Evolutionary conservation across 1,284 basidiomycete species (phyloP).

Genomic region (Exobasidium rhododendri): DNA sequence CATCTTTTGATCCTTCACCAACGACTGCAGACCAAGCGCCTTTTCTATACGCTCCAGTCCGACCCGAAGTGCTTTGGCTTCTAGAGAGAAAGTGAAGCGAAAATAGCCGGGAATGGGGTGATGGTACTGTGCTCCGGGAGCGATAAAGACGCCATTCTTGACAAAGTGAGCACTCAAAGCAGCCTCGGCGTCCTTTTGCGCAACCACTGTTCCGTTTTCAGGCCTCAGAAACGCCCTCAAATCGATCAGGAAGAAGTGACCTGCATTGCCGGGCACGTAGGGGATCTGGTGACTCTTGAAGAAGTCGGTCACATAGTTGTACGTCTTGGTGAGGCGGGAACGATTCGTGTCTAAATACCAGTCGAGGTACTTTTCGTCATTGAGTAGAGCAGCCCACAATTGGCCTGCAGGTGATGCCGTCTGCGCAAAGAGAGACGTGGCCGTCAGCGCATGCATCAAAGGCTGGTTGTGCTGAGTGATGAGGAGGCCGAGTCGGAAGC

Average conservation of each 20-base stretch:
- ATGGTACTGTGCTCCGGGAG: constrained; percentile 39
- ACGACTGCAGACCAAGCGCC: constrained; percentile 21
- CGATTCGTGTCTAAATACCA: constrained; percentile 41
- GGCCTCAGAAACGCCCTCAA: constrained; percentile 11
- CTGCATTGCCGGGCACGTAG: constrained; percentile 27
- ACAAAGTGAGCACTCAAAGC: constrained; percentile 22
- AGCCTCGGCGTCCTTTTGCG: background rate
- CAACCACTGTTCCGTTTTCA: background rate
- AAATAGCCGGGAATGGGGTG: constrained; percentile 32
- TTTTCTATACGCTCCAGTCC: constrained; percentile 27
- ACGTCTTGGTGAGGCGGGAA: constrained; percentile 22
- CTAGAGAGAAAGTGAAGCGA: constrained; percentile 34
- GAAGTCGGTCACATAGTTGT: constrained; percentile 23
- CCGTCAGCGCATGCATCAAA: background rate
- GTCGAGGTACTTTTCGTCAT: constrained; percentile 24
- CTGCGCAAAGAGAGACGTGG: constrained; percentile 23
- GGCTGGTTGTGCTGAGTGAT: constrained; percentile 34
- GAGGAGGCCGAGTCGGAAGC: constrained; percentile 38
- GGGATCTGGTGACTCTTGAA: constrained; percentile 22
- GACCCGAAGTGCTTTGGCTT: constrained; percentile 25
- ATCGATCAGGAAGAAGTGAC: constrained; percentile 39
- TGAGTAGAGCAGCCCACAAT: constrained; percentile 28
- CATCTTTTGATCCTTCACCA: constrained; percentile 6
- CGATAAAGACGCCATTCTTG: constrained; percentile 25
- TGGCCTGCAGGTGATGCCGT: constrained; percentile 22